Conservation (phyloP, 2,329 filamentous ascomycete species). For the Fusarium irregulare region DNA sequence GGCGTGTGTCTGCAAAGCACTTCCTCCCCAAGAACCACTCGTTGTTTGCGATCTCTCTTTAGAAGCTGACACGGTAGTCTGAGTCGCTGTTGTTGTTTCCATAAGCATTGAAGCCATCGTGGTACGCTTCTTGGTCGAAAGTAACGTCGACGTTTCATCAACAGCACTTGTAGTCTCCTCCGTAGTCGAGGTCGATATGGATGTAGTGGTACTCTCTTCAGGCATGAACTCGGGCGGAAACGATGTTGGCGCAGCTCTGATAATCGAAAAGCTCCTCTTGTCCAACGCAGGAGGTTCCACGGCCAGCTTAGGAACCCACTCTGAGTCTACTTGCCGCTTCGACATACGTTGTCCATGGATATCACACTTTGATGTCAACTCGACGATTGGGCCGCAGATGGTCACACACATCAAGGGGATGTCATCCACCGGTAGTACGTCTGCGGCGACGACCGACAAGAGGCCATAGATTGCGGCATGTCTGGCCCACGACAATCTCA, state of each 20-base stretch:
- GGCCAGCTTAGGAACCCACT: constrained; percentile 41
- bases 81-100: constrained; percentile 13
- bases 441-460: constrained; percentile 44
- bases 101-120: constrained; percentile 12
- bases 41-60: neutral
- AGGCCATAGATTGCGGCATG: constrained; percentile 48
- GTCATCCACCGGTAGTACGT: constrained; percentile 50
- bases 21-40: constrained; percentile 16
- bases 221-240: constrained; percentile 41
- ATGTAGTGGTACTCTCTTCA: constrained; percentile 13
- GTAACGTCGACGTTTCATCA: constrained; percentile 3
- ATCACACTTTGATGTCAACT: constrained; percentile 54
- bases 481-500: constrained; percentile 44
- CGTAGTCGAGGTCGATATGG: constrained; percentile 18
- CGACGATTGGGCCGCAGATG: constrained; percentile 58
- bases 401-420: constrained; percentile 55
- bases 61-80: constrained; percentile 12
- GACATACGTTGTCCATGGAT: constrained; percentile 43
- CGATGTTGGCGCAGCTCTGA: constrained; percentile 49
- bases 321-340: constrained; percentile 39
- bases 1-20: constrained; percentile 28
- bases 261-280: constrained; percentile 47
- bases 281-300: constrained; percentile 28
- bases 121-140: neutral
- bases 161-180: constrained; percentile 15